phyloP scores from a whole-genome alignment of 371 early-diverging fungal genomes.

The Sporodiniella umbellata region DNA sequence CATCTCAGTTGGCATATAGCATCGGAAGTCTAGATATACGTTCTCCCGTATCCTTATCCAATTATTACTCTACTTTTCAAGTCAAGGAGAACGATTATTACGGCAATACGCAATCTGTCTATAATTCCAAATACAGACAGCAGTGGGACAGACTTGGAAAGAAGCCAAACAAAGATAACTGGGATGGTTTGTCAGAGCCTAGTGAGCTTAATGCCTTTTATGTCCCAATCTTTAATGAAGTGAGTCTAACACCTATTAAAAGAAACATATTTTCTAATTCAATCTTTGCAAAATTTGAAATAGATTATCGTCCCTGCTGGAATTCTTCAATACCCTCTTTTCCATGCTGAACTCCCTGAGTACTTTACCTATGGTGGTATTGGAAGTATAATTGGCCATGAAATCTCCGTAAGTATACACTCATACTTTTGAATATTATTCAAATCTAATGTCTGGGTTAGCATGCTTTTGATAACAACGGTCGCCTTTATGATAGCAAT shows the following conservation, averaged over 20 bases:
- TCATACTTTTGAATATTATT: background rate
- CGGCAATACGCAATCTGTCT: slow-evolving; percentile 32
- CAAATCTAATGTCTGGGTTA: background rate
- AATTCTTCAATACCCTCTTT: slow-evolving; percentile 53
- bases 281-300: no score
- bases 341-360: slow-evolving; percentile 35
- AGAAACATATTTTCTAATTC: background rate
- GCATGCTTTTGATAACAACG: slow-evolving; percentile 51
- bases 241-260: slow-evolving; percentile 2
- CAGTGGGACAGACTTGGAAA: slow-evolving; percentile 31
- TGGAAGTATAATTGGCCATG: slow-evolving; percentile 61
- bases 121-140: slow-evolving; percentile 16
- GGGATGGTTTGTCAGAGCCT: slow-evolving; percentile 48
- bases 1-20: slow-evolving; percentile 52
- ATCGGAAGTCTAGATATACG: slow-evolving; percentile 41
- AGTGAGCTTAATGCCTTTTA: slow-evolving; percentile 66
- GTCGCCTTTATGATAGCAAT: slow-evolving; percentile 53
- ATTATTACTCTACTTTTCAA: slow-evolving; percentile 36
- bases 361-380: slow-evolving; percentile 61
- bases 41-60: slow-evolving; percentile 36
- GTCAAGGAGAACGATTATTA: slow-evolving; percentile 36
- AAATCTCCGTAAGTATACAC: slow-evolving; percentile 47
- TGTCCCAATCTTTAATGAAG: slow-evolving; percentile 43
- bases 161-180: slow-evolving; percentile 43
- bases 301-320: slow-evolving; percentile 61